Evolutionary conservation across 768 basidiomycete species (phyloP).

Genomic region (Cystobasidium tubakii): DNA sequence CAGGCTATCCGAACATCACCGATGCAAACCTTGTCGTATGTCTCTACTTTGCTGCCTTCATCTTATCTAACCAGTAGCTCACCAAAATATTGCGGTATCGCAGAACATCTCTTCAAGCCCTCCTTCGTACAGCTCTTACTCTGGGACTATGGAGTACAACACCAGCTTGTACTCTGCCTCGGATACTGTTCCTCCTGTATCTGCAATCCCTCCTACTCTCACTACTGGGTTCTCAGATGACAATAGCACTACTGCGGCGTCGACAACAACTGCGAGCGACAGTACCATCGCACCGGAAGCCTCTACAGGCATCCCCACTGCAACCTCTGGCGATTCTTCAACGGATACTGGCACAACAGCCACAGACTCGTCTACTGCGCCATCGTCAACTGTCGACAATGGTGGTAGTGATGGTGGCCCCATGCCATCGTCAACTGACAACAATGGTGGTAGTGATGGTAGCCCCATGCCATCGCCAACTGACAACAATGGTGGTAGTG

Average conservation of each 20-base stretch:
- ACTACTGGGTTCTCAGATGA: too few relatives aligned
- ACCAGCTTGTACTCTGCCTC: background rate
- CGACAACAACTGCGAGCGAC: background rate
- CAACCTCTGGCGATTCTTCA: background rate
- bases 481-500: conserved; percentile 19
- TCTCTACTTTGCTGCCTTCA: background rate
- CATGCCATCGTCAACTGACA: too few relatives aligned
- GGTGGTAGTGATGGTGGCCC: too few relatives aligned
- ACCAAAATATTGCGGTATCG: background rate
- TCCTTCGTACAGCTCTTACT: background rate
- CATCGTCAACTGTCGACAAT: too few relatives aligned
- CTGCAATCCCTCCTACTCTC: background rate
- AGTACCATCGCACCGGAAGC: background rate
- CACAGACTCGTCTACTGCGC: background rate
- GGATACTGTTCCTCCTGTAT: background rate
- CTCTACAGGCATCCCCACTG: background rate
- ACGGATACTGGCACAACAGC: background rate
- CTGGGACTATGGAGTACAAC: background rate
- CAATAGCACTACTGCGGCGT: background rate
- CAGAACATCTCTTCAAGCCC: background rate
- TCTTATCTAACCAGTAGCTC: too few relatives aligned
- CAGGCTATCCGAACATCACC: conserved; percentile 8
- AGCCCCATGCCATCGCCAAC: too few relatives aligned
- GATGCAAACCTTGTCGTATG: background rate
- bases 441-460: too few relatives aligned